Conservation (phyloP, 2,329 filamentous ascomycete species). For the Fusarium sp. region DNA sequence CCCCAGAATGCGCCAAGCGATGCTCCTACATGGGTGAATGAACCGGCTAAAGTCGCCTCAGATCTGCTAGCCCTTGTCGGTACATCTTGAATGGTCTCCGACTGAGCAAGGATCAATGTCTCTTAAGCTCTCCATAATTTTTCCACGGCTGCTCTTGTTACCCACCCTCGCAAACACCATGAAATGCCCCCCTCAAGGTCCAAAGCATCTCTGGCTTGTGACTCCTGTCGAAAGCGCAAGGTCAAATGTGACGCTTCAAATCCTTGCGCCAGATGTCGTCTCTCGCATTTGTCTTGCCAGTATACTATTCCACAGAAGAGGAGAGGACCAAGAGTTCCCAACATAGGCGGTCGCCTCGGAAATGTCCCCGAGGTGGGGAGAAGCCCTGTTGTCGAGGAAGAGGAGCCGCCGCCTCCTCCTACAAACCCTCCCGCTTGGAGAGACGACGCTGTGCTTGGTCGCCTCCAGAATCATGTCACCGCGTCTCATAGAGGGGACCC, state of each 20-base stretch:
- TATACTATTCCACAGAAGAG: background rate
- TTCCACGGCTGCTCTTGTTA: background rate
- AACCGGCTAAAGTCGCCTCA: background rate
- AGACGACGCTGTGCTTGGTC: background rate
- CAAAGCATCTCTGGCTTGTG: background rate
- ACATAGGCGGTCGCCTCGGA: background rate
- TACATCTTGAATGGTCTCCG: background rate
- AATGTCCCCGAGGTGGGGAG: background rate
- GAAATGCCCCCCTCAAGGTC: background rate
- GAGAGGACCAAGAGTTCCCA: background rate
- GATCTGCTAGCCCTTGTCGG: background rate
- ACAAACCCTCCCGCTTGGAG: background rate
- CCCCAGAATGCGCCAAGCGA: background rate
- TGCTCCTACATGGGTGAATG: background rate
- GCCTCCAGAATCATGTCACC: background rate
- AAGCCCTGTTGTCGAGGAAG: background rate
- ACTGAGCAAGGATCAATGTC: background rate
- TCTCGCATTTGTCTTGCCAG: background rate
- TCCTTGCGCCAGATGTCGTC: background rate
- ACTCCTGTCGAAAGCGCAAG: background rate
- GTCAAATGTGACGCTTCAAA: background rate
- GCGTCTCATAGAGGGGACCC: background rate
- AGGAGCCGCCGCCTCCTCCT: background rate
- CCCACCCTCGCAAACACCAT: background rate
- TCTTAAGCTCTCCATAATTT: background rate